Evolutionary conservation across 257 asterid genomes (phyloP).

Genomic region (Rehmannia glutinosa): DNA sequence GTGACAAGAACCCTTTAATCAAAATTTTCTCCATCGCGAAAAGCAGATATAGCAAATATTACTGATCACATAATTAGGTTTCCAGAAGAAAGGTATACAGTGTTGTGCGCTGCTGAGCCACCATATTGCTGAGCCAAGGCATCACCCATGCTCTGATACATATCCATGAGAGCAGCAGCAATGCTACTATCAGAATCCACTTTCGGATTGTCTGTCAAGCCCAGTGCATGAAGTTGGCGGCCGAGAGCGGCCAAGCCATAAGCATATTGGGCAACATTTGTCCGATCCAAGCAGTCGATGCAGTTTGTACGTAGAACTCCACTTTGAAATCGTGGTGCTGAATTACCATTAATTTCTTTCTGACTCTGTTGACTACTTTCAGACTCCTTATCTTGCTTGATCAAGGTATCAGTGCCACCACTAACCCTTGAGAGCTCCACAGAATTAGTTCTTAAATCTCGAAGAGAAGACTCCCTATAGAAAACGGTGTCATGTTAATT

Average conservation of each 20-base stretch:
- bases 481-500: conserved; percentile 20
- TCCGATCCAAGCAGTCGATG: conserved; percentile 96
- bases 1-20: conserved; percentile 18
- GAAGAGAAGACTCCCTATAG: conserved; percentile 68
- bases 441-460: conserved; percentile 69
- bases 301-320: conserved; percentile 99
- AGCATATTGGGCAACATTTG: conserved; percentile 98
- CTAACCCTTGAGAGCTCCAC: conserved; percentile 64
- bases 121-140: conserved; percentile 99
- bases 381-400: conserved; percentile 59
- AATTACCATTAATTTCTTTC: conserved; percentile 33
- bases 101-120: conserved; percentile 98
- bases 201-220: conserved; percentile 78
- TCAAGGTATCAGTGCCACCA: conserved; percentile 40
- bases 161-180: conserved; percentile 99
- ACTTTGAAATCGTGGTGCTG: conserved; percentile 67
- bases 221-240: conserved; percentile 89
- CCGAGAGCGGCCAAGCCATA: conserved; percentile 96
- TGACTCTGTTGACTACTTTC: conserved; percentile 40
- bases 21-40: neutral
- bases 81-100: conserved; percentile 40
- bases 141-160: conserved; percentile 99
- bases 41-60: neutral
- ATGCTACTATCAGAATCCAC: conserved; percentile 94
- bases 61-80: conserved; percentile 3